Percentiles rank a stretch among this genome's conserved stretches.
phyloP scores from a whole-genome alignment of 257 asterid species.

The Perilla frutescens region DNA sequence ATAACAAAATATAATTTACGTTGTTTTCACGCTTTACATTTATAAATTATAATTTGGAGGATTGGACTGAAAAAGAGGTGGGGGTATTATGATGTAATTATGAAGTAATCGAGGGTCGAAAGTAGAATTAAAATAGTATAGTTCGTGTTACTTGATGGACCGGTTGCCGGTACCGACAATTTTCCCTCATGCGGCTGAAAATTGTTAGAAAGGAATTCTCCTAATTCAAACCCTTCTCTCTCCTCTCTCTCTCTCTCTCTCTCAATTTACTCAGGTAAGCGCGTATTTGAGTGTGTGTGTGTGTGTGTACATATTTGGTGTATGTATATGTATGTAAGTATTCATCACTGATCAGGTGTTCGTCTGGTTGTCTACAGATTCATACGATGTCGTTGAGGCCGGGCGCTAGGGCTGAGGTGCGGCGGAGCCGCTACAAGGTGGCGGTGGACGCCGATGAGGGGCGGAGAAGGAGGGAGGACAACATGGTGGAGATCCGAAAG shows the following conservation, averaged over 20 bases:
- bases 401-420: slow-evolving; percentile 75
- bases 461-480: slow-evolving; percentile 89
- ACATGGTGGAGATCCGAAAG: slow-evolving; percentile 97
- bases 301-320: background rate
- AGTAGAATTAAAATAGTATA: background rate
- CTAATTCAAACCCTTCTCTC: slow-evolving; percentile 32
- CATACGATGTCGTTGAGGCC: slow-evolving; percentile 91
- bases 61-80: too few species aligned
- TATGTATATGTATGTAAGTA: background rate
- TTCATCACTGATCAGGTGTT: slow-evolving; percentile 11
- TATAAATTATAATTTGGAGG: too few species aligned
- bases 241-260: background rate
- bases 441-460: slow-evolving; percentile 98
- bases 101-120: background rate
- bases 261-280: slow-evolving; percentile 29
- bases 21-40: too few species aligned
- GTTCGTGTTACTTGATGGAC: slow-evolving; percentile 2
- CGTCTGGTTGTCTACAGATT: slow-evolving; percentile 1
- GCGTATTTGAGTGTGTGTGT: background rate
- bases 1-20: too few species aligned
- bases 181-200: slow-evolving; percentile 22
- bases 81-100: background rate
- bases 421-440: slow-evolving; percentile 93
- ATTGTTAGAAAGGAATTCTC: slow-evolving; percentile 23
- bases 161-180: slow-evolving; percentile 29